Base-by-base conservation (phyloP, 1,284 basidiomycete species). In the Pseudozyma hubeiensis region DNA sequence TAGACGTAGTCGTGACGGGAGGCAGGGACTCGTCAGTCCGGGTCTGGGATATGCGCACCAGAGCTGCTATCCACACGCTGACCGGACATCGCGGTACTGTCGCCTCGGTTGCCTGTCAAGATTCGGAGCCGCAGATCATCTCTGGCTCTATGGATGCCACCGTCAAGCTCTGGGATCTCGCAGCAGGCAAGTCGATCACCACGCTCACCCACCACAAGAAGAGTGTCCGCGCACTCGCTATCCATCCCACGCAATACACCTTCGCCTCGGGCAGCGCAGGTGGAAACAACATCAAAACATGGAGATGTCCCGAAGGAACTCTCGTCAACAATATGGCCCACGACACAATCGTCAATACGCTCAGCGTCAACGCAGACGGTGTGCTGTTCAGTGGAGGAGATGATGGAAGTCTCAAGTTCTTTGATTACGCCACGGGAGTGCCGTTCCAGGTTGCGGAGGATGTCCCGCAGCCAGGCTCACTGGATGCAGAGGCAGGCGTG, bases 121-220 rank as follows among this genome's bases (percentile, higher is more conserved):
- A 95, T 46, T 92, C 92, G 1, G 97, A 99, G 82, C 96, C 96
- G 13, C 96, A 99, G 84, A 92, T 99, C 62, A 96, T 99, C 79
- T 97, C 96, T 0, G 95, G 93, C 8, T 94, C 92, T 73, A 99
- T 99, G 96, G 96, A 99, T 85, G 92, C 93, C 35, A 99, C 97
- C 0, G 89, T 99, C 51, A 93, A 93, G 61, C 86, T 99, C 45
- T 99, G 96, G 96, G 96, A 99, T 85, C 88, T 99, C n/a, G 96
- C 95, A 0, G 96, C 96, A 0, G 97, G 96, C 35, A 97, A 97
- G 86, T 93, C 94, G 19, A 92, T 94, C 90, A 90, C 91, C 24
- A 97, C 94, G 24, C 87, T 99, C 35, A 99, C 96, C 16, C 96
- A 99, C 86, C 96, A 99, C 88, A 98, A 99, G 86, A 99, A 99